Base-by-base conservation (phyloP, 345 rosid genomes). In the Carallia brachiata region DNA sequence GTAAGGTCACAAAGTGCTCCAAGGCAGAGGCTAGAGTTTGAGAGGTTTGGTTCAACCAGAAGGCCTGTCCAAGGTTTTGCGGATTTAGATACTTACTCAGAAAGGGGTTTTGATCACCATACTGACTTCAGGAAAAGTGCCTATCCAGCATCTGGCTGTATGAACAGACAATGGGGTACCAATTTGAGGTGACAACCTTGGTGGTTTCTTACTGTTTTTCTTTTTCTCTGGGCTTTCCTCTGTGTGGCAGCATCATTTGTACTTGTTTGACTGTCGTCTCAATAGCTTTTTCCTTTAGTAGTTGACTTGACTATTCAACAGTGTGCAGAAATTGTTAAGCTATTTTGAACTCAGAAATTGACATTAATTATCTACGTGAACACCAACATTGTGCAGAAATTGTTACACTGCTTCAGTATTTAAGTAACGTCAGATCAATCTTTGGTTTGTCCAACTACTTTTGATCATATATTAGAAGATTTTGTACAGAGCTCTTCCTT, bases 1-100 rank as follows among this genome's bases (percentile, higher is more conserved):
- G 86, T 84, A 31, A 81, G 99, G 78, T 92, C 98, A 34, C 96
- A 89, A 62, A 95, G 99, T 73, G 94, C 89, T 23, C 99, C 98
- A 5, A 88, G 90, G 89, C 99, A 92, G 81, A 85, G 99, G 85
- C 77, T 88, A 7, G 96, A 86, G 77, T 73, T 86, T 28, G 90
- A 83, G 44, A 84, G 70, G 63, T 74, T 75, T 32, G 76, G 86
- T 73, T 84, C 75, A 7, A 65, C 67, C 47, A 75, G 69, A 67
- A 85, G 77, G 71, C 70, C 81, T 52, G 34, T 62, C 28, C 90
- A 82, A 58, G 94, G 88, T 40, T 78, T 73, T 44, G 78, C 74
- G 71, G 90, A 84, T 47, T 52, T 66, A 6, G 79, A 69, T 10
- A 70, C 78, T 23, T 31, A 63, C 53, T 86, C 90, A 18, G 91